Base-by-base conservation (phyloP, 306 rosid species). In the Quercus berberidifolia region DNA sequence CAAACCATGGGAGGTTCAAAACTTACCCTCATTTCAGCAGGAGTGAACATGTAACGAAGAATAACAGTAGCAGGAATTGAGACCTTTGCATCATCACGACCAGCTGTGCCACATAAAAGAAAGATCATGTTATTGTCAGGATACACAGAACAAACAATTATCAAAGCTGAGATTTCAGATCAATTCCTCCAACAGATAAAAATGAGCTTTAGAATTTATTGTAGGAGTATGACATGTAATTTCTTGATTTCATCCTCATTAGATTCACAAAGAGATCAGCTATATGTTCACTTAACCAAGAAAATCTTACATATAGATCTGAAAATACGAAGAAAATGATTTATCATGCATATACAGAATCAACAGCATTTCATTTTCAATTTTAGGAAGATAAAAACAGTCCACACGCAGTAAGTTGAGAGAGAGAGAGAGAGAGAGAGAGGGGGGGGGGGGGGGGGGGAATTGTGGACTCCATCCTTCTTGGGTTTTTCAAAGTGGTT, bases 31-130 rank as follows among this genome's bases (percentile, higher is more conserved):
- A 95, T 88, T 85, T 95, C 98, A 74, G 93, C 92, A 69, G 87
- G 94, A 77, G 90, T 65, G 83, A 95, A 95, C 99, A 95, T 93
- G 80, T 78, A 83, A 33, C 96, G 91, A 64, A 95, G 97, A 88
- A 95, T 78, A 76, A 91, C 86, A 19, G 96, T 93, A 20, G 97
- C 86, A 81, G 98, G 96, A 86, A 95, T 89, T 59, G 85, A 88
- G 80, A 91, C 59, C 86, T 93, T 91, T 52, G 88, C 83, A 89
- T 95, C 96, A 74, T 95, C 99, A 57, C 91, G 97, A 43, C 99
- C 99, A 79, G 93, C 99, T 95, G 85, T n/a, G 43, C 60, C 78
- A 83, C 33, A 72, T 38, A 52, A 69, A 71, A 72, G 78, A 74
- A 69, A 35, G n/a, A 9, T 43, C 72, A 77, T 76, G 77, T 85